phyloP scores from a whole-genome alignment of 108 stramenopile species.

The Hondaea fermentalgiana region DNA sequence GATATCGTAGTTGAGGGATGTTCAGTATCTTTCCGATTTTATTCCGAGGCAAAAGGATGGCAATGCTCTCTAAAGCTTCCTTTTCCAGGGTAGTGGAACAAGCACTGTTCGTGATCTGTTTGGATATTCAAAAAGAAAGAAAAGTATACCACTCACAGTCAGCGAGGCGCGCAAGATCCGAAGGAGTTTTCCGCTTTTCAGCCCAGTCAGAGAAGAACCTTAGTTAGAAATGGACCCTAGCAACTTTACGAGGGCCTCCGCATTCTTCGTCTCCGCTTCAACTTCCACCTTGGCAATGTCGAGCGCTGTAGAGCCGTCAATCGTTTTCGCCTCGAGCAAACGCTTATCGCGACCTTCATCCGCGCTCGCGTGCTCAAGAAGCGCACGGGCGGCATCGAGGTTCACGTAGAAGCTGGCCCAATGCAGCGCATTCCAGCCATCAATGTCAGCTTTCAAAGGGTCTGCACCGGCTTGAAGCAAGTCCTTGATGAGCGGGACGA shows the following conservation, averaged over 20 bases:
- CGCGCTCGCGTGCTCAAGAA: background rate
- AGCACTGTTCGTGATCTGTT: too few relatives aligned
- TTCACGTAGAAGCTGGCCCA: background rate
- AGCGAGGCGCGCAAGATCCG: too few relatives aligned
- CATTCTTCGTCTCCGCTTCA: background rate
- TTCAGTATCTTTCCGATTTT: too few relatives aligned
- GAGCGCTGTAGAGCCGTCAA: background rate
- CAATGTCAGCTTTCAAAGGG: background rate
- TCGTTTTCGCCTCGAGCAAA: background rate
- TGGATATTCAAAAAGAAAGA: too few relatives aligned
- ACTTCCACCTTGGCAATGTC: background rate
- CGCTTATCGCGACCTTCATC: background rate
- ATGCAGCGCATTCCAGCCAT: background rate
- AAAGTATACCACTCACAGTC: too few relatives aligned
- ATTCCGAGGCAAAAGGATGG: too few relatives aligned
- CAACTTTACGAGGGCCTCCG: background rate
- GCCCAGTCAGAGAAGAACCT: too few relatives aligned
- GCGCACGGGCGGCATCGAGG: background rate
- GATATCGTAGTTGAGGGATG: too few relatives aligned
- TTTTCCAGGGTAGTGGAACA: too few relatives aligned
- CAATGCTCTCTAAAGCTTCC: too few relatives aligned
- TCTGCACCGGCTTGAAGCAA: background rate
- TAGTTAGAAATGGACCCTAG: background rate
- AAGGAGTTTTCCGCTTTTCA: too few relatives aligned
- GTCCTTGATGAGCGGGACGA: background rate